A percentile compares a stretch with the other conserved stretches of the same genome.
Evolutionary conservation across 495 filamentous ascomycete genomes (phyloP).

Genomic region (Aspergillus leporis): DNA sequence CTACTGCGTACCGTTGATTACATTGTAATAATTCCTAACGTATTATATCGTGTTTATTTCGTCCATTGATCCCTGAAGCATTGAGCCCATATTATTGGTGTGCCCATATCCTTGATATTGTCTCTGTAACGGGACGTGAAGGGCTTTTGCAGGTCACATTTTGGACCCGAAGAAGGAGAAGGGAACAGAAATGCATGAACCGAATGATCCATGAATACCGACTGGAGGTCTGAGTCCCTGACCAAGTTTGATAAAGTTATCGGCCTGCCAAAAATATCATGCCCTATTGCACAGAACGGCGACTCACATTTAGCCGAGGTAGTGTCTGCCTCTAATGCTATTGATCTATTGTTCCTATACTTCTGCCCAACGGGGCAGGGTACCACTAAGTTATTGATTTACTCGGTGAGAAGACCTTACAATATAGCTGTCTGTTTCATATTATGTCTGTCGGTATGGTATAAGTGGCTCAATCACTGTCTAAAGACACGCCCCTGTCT

Average conservation of each 20-base stretch:
- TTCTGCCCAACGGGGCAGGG: neutral
- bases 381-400: neutral
- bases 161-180: slow-evolving; percentile 1
- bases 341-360: neutral
- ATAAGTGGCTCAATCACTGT: slow-evolving; percentile 11
- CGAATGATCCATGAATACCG: neutral
- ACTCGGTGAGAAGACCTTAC: neutral
- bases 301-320: neutral
- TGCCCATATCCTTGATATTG: neutral
- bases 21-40: slow-evolving; percentile 3
- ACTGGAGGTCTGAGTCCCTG: neutral
- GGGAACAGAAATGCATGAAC: neutral
- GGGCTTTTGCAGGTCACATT: neutral
- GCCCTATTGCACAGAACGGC: neutral
- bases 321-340: neutral
- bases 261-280: neutral
- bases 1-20: neutral
- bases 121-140: neutral
- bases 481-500: slow-evolving; percentile 56
- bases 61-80: neutral
- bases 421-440: slow-evolving; percentile 6
- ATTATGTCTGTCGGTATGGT: neutral
- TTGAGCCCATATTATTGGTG: neutral
- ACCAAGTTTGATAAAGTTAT: neutral
- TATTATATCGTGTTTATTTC: slow-evolving; percentile 8